A percentile compares a stretch with the other conserved stretches of the same genome.
These are phyloP conservation scores for Geosmithia morbida DNA, from an alignment of 2,329 filamentous ascomycete genomes.

Conservation along the genomic window DNA sequence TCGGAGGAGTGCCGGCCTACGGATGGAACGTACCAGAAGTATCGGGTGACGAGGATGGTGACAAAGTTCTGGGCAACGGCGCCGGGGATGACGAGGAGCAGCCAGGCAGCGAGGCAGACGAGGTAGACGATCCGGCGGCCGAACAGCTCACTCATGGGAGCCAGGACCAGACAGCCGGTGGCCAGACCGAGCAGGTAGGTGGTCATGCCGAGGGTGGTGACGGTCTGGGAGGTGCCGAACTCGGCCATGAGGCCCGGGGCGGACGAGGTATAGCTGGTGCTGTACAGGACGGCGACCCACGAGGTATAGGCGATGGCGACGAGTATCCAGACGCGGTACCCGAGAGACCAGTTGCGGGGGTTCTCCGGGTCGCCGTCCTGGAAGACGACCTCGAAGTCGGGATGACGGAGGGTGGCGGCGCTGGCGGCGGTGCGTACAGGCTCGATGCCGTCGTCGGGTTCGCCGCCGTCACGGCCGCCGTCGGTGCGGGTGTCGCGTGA, in stretches of 20 bases:
- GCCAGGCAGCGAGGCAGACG: conserved; percentile 47
- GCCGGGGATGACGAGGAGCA: conserved; percentile 56
- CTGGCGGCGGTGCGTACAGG: conserved; percentile 19
- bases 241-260: conserved; percentile 54
- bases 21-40: conserved; percentile 42
- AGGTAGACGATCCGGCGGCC: conserved; percentile 57
- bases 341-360: conserved; percentile 52
- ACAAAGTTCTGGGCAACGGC: conserved; percentile 53
- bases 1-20: too few relatives aligned
- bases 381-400: conserved; percentile 63
- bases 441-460: background rate
- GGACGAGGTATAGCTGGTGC: conserved; percentile 64
- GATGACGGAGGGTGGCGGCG: conserved; percentile 28
- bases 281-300: conserved; percentile 52
- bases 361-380: conserved; percentile 47
- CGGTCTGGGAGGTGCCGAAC: conserved; percentile 43
- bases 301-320: conserved; percentile 29
- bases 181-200: conserved; percentile 67
- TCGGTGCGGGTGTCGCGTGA: conserved; percentile 20
- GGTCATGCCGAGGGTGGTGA: conserved; percentile 64
- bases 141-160: conserved; percentile 59
- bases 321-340: conserved; percentile 26
- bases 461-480: conserved; percentile 21
- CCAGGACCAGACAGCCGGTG: conserved; percentile 54
- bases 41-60: conserved; percentile 56